A percentile compares a stretch with the other conserved stretches of the same genome.
phyloP scores from a whole-genome alignment of 345 rosid species.

The Ceriops tagal region DNA sequence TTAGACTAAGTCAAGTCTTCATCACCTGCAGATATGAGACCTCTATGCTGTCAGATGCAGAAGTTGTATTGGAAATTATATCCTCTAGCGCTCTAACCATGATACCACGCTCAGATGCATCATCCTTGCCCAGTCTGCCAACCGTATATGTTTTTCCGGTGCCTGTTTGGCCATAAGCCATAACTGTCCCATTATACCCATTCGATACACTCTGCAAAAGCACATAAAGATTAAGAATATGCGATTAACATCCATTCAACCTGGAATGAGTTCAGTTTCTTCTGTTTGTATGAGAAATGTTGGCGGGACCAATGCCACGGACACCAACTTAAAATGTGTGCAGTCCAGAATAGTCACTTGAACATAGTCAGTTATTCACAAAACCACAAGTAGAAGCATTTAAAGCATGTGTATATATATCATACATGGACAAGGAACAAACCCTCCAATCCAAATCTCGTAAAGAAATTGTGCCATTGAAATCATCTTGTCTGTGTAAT shows the following conservation, averaged over 20 bases:
- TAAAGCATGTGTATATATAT: too few relatives aligned
- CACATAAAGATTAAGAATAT: neutral
- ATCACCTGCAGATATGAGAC: constrained; percentile 86
- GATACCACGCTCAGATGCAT: constrained; percentile 84
- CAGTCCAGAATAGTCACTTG: too few relatives aligned
- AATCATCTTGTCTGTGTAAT: neutral
- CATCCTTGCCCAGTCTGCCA: constrained; percentile 77
- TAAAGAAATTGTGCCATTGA: neutral
- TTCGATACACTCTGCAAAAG: constrained; percentile 74
- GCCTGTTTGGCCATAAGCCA: constrained; percentile 99
- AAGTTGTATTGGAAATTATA: constrained; percentile 42
- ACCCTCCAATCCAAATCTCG: neutral
- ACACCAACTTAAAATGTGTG: too few relatives aligned
- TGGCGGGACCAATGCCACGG: too few relatives aligned
- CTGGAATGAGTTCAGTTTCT: neutral
- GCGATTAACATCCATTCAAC: constrained; percentile 20
- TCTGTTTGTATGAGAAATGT: neutral
- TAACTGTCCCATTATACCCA: constrained; percentile 94
- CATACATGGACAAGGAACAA: neutral
- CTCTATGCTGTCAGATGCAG: constrained; percentile 61
- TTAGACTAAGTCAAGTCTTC: neutral
- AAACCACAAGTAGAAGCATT: too few relatives aligned
- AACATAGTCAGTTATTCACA: too few relatives aligned
- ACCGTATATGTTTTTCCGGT: constrained; percentile 91
- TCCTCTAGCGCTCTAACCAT: constrained; percentile 94